Evolutionary conservation across 176 grass and related monocot genomes (phyloP).

Genomic region (Oryza officinalis): DNA sequence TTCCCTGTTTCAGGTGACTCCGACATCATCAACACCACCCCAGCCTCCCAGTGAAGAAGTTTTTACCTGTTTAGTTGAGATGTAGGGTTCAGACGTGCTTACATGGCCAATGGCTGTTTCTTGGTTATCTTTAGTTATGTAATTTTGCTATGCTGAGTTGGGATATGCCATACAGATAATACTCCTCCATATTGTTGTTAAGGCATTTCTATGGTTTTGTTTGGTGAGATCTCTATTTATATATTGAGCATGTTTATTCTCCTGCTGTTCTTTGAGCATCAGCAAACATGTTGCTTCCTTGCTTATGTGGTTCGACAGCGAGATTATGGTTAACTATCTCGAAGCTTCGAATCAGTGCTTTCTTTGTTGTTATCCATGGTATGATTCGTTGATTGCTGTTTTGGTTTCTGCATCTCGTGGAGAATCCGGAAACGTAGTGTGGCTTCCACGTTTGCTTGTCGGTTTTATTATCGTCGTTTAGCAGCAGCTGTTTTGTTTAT

Average conservation of each 20-base stretch:
- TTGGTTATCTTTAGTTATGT: slow-evolving; percentile 17
- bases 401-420: neutral
- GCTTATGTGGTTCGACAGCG: neutral
- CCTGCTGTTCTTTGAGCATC: neutral
- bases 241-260: neutral
- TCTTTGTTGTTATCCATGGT: neutral
- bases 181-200: slow-evolving; percentile 3
- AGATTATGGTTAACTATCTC: neutral
- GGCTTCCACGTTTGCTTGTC: neutral
- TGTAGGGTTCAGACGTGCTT: slow-evolving; percentile 30
- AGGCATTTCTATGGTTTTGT: slow-evolving; percentile 41
- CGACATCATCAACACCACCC: slow-evolving; percentile 79
- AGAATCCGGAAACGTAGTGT: neutral
- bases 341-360: neutral
- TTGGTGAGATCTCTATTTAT: slow-evolving; percentile 20
- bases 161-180: slow-evolving; percentile 27
- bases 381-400: neutral
- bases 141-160: slow-evolving; percentile 21
- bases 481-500: neutral
- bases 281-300: neutral
- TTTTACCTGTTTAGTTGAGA: slow-evolving; percentile 31
- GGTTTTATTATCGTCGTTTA: too few relatives aligned
- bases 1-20: slow-evolving; percentile 73
- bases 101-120: neutral
- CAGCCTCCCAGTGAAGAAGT: slow-evolving; percentile 68